These are phyloP conservation scores for Trebouxia sp. DNA, from an alignment of 139 green algal species.

Conservation along the genomic window DNA sequence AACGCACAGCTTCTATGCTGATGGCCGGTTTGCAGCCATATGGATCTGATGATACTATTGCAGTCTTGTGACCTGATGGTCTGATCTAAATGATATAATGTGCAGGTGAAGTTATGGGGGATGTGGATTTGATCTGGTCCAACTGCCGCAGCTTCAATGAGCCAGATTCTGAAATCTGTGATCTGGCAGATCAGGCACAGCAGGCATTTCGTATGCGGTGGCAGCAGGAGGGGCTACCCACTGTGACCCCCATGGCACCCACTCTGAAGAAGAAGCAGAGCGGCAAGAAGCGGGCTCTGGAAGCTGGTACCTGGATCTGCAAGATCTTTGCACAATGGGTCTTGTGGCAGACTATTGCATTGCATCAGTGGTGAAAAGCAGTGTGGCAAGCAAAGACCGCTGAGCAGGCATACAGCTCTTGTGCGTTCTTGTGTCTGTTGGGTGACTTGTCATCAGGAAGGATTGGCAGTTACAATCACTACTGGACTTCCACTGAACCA, in stretches of 20 bases:
- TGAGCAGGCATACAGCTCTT: no score
- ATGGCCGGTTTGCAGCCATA: no score
- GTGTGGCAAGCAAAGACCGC: not conserved
- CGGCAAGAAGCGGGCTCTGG: not conserved
- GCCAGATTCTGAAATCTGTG: conserved; percentile 16
- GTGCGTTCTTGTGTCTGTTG: no score
- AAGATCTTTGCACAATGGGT: not conserved
- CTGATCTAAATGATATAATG: not conserved
- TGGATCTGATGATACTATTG: no score
- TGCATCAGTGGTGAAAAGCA: not conserved
- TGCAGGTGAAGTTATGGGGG: conserved; percentile 24
- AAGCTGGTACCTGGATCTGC: not conserved
- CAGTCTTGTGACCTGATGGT: not conserved
- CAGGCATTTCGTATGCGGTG: conserved; percentile 26
- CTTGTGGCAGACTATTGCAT: not conserved
- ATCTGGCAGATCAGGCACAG: not conserved
- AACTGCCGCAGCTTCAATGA: conserved; percentile 48
- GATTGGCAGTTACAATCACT: no score
- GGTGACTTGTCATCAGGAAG: no score
- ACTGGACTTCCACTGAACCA: no score
- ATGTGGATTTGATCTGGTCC: conserved; percentile 42
- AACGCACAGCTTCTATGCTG: no score
- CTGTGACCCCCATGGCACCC: not conserved
- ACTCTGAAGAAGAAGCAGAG: not conserved
- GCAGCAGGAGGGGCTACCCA: conserved; percentile 2